Conservation (phyloP, 2,329 filamentous ascomycete genomes). For the Colletotrichum kahawae region DNA sequence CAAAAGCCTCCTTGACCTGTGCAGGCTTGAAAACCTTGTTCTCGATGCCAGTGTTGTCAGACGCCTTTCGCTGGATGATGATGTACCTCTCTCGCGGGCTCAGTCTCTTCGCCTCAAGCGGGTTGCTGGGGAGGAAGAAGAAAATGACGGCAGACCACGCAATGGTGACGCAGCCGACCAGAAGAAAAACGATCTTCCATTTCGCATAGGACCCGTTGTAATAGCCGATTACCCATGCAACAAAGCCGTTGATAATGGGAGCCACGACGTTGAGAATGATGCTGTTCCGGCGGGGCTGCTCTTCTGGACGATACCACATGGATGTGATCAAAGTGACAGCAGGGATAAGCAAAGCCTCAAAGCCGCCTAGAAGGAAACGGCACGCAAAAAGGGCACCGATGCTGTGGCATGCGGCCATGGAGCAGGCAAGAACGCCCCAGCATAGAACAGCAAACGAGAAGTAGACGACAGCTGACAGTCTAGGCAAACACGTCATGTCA, state of each 20-base stretch:
- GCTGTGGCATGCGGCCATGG: background rate
- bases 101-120: background rate
- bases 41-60: background rate
- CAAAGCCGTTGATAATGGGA: background rate
- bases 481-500: background rate
- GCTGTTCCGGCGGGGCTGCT: background rate
- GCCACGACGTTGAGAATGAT: background rate
- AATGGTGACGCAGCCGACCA: background rate
- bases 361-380: background rate
- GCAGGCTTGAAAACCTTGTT: background rate
- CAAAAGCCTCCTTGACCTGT: background rate
- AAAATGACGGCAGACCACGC: background rate
- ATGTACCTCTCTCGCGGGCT: background rate
- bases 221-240: background rate
- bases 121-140: background rate
- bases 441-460: background rate
- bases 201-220: background rate
- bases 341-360: background rate
- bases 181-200: background rate
- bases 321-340: background rate
- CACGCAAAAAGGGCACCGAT: background rate
- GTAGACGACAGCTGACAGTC: background rate
- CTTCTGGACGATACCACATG: background rate
- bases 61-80: background rate
- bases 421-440: background rate